These are phyloP conservation scores for Puccinia horiana DNA, from an alignment of 1,284 basidiomycete species.

Conservation along the genomic window DNA sequence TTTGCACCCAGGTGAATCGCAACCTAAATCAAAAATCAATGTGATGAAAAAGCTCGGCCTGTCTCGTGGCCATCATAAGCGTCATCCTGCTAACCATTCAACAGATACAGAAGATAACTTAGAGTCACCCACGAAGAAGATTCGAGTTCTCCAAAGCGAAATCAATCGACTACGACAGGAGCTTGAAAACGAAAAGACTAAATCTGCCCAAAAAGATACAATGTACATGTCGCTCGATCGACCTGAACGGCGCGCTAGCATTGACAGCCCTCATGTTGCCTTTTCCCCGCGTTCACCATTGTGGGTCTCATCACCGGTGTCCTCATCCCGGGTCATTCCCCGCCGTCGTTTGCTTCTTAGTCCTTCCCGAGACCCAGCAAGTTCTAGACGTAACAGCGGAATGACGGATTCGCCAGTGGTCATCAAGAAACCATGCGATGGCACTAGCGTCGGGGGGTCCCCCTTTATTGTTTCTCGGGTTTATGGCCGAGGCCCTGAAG, in stretches of 20 bases:
- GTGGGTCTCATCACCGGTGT: constrained; percentile 20
- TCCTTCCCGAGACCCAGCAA: background rate
- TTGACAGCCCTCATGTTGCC: background rate
- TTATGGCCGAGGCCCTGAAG: constrained; percentile 43
- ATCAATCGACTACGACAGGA: constrained; percentile 29
- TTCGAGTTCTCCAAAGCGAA: constrained; percentile 39
- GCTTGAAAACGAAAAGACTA: constrained; percentile 37
- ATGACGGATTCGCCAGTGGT: constrained; percentile 43
- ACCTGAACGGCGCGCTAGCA: background rate
- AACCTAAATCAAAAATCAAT: constrained; percentile 34
- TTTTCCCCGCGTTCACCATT: constrained; percentile 32
- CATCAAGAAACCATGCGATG: constrained; percentile 42
- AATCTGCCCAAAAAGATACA: constrained; percentile 3
- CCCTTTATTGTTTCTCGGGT: constrained; percentile 47
- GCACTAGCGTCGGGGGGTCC: constrained; percentile 35
- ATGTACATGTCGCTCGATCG: constrained; percentile 21
- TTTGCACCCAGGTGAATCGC: background rate
- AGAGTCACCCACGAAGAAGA: constrained; percentile 43
- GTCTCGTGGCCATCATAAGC: constrained; percentile 2
- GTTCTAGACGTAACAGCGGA: background rate
- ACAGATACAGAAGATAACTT: constrained; percentile 6
- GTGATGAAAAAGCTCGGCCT: constrained; percentile 45
- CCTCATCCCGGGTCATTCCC: background rate
- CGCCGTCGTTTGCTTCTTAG: background rate
- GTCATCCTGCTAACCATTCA: background rate